phyloP scores from a whole-genome alignment of 2,329 filamentous ascomycete species.

The Colletotrichum phormii region DNA sequence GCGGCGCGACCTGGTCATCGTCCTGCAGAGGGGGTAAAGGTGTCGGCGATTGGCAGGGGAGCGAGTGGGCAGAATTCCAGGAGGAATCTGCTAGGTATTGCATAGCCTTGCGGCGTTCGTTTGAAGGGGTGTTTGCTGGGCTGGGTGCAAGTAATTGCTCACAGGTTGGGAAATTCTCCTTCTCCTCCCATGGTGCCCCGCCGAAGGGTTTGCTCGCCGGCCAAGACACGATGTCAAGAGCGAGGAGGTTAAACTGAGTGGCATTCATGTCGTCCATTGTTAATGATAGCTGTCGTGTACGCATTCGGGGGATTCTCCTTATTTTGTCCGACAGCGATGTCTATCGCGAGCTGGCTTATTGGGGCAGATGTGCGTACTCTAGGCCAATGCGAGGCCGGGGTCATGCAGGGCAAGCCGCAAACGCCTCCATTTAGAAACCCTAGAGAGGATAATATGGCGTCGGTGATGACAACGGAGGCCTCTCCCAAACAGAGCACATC shows the following conservation, averaged over 20 bases:
- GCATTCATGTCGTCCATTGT: not conserved
- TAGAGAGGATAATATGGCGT: not conserved
- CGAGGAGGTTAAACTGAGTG: not conserved
- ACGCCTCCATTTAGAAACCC: not conserved
- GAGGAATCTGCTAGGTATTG: conserved; percentile 12
- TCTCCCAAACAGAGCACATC: conserved; percentile 2
- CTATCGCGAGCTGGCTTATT: not conserved
- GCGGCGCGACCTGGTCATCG: conserved; percentile 18
- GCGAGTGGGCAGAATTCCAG: conserved; percentile 7
- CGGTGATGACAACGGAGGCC: not conserved
- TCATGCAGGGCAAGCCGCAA: not conserved
- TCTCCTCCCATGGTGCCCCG: conserved; percentile 6
- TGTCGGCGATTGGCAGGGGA: conserved; percentile 1
- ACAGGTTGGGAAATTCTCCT: not conserved
- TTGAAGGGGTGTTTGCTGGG: conserved; percentile 30
- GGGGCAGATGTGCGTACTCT: not conserved
- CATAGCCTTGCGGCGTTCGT: conserved; percentile 32
- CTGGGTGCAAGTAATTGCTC: not conserved
- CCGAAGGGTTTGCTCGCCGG: not conserved
- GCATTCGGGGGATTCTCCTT: not conserved
- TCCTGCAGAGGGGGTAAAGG: not conserved
- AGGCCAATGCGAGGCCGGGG: not conserved
- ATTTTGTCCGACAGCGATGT: not conserved
- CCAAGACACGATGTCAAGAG: not conserved
- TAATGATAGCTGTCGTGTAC: conserved; percentile 6